Evolutionary conservation across 2,329 filamentous ascomycete species (phyloP), one percentile per base, ranked within the genome.

Genomic region (Talaromyces amestolkiae): DNA sequence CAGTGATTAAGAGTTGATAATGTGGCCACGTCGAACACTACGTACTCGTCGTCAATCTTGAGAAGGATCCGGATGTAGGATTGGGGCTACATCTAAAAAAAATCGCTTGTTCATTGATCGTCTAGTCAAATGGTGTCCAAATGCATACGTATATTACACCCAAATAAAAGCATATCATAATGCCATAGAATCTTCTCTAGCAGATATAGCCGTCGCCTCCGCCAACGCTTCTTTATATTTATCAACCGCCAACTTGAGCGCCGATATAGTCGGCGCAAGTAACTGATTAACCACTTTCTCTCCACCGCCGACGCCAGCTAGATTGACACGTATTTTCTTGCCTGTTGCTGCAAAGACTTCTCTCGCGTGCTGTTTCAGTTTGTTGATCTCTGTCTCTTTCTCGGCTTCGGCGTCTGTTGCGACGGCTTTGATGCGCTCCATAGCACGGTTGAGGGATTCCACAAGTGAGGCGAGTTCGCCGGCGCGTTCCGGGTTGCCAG

Each of bases 401-500:
- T 91, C 90, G 63, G 82, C 82, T 73, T 97, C 93, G 0, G 95
- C 95, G 71, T 92, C 89, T 15, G 87, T 85, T 0, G 90, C 91
- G 1, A 97, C 91, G 17, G 89, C 88, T 65, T 90, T 86, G 76
- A 98, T 94, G 31, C 95, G 87, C 66, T 90, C 86, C 64, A 89
- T 83, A 0, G 92, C 94, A 66, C 90, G 87, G 66, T 87, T 86
- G 15, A 99, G 83, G 10, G 93, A 94, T 75, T 96, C 91, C 8
- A 91, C 88, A 56, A 97, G 84, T 68, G 91, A 92, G 7, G 89
- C 87, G 15, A 97, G 84, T 78, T 99, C 94, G 49, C 84, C 84
- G 0, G 92, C 91, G 39, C 92, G 89, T 66, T 92, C 89, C 0
- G 91, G 81, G 73, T 97, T 92, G 15, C 93, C 94, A 0, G 93